These are phyloP conservation scores for Globisporangium spinosum DNA, from an alignment of 352 stramenopile genomes.

Conservation along the genomic window DNA sequence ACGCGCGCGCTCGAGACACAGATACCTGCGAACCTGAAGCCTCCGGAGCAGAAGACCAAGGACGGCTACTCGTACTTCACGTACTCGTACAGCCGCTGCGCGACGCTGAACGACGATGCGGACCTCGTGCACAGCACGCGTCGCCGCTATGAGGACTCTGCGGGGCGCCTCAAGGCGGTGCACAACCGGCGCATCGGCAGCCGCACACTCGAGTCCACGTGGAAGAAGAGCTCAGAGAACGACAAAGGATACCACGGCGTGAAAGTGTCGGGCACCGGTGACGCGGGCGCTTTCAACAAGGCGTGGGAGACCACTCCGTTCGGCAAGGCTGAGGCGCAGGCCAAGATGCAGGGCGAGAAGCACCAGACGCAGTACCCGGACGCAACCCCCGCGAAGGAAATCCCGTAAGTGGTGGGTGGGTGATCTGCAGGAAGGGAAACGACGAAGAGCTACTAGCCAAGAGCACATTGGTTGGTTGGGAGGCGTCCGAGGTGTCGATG, in stretches of 20 bases:
- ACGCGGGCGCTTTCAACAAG: conserved; percentile 41
- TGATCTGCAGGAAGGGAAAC: too few relatives aligned
- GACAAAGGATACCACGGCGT: conserved; percentile 41
- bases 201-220: conserved; percentile 44
- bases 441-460: too few relatives aligned
- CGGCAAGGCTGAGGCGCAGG: conserved; percentile 42
- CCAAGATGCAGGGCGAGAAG: conserved; percentile 32
- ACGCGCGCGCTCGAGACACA: conserved; percentile 46
- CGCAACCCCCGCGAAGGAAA: conserved; percentile 36
- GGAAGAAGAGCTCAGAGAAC: conserved; percentile 35
- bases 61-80: conserved; percentile 46
- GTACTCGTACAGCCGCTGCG: conserved; percentile 67
- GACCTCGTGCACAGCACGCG: conserved; percentile 49
- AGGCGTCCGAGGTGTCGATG: too few relatives aligned
- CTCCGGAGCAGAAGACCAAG: conserved; percentile 38
- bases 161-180: conserved; percentile 53
- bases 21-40: conserved; percentile 28
- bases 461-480: too few relatives aligned
- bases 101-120: conserved; percentile 45
- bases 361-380: conserved; percentile 46
- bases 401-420: conserved; percentile 5
- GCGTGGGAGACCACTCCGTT: conserved; percentile 59
- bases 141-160: conserved; percentile 64
- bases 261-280: conserved; percentile 29
- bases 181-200: conserved; percentile 50